Percentiles rank a stretch among this genome's conserved stretches.
Conservation (phyloP, 2,329 filamentous ascomycete species). For the Fusarium denticulatum region DNA sequence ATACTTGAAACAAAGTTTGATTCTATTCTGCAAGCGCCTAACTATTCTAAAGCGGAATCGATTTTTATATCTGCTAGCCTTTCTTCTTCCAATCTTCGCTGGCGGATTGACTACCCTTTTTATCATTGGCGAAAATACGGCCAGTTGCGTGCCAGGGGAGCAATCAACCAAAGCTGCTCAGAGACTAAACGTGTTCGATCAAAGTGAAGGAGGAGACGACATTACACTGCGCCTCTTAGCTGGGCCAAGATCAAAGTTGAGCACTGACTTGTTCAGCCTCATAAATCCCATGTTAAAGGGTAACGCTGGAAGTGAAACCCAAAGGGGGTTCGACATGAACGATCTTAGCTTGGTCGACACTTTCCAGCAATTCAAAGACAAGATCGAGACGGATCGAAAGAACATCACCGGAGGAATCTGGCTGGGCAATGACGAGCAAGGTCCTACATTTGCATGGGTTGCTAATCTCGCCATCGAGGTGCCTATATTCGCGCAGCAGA, state of each 20-base stretch:
- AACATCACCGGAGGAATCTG: constrained; percentile 82
- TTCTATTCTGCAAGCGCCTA: constrained; percentile 81
- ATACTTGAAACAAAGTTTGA: constrained; percentile 74
- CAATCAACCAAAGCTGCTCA: constrained; percentile 53
- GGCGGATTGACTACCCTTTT: constrained; percentile 83
- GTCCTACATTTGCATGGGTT: constrained; percentile 76
- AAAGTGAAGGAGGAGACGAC: constrained; percentile 46
- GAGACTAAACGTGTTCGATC: constrained; percentile 50
- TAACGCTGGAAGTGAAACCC: constrained; percentile 30
- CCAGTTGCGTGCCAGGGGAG: constrained; percentile 62
- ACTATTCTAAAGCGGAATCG: constrained; percentile 83
- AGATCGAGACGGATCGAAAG: constrained; percentile 69
- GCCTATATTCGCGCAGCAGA: constrained; percentile 71
- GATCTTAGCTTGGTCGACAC: constrained; percentile 61
- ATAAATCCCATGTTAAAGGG: constrained; percentile 54
- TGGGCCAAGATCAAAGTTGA: constrained; percentile 52
- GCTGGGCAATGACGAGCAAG: constrained; percentile 68
- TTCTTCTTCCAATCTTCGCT: constrained; percentile 81
- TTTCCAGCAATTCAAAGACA: constrained; percentile 73
- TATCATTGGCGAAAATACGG: constrained; percentile 65
- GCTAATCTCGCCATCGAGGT: constrained; percentile 69
- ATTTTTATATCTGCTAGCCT: constrained; percentile 77
- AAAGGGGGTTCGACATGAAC: constrained; percentile 33
- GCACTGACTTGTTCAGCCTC: constrained; percentile 43
- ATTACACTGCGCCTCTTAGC: constrained; percentile 43